phyloP scores from a whole-genome alignment of 2,329 filamentous ascomycete genomes.

The Meredithiella fracta region DNA sequence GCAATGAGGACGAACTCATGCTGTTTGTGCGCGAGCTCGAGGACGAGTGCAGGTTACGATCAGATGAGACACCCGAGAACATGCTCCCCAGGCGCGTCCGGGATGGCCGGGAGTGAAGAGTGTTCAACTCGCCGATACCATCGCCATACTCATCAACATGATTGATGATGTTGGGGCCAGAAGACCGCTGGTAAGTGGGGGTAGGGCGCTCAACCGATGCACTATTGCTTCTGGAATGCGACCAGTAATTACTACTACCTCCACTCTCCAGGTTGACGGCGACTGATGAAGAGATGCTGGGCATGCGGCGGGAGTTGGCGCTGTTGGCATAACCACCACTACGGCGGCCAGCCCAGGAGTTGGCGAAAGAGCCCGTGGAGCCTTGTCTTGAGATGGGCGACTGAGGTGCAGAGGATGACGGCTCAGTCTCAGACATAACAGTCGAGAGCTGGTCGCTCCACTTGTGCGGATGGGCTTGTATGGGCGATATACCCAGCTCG shows the following conservation, averaged over 20 bases:
- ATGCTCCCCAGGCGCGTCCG: slow-evolving; percentile 33
- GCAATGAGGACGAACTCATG: slow-evolving; percentile 29
- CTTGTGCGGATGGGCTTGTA: slow-evolving; percentile 37
- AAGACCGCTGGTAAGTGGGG: slow-evolving; percentile 25
- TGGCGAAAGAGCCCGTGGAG: slow-evolving; percentile 27
- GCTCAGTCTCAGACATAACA: slow-evolving; percentile 45
- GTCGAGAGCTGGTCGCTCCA: slow-evolving; percentile 50
- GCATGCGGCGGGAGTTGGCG: slow-evolving; percentile 36
- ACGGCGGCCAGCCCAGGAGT: slow-evolving; percentile 22
- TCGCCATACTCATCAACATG: slow-evolving; percentile 50
- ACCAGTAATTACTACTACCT: slow-evolving; percentile 18
- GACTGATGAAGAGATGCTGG: slow-evolving; percentile 41
- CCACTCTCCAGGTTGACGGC: slow-evolving; percentile 18
- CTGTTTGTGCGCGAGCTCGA: slow-evolving; percentile 32
- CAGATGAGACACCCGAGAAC: slow-evolving; percentile 33
- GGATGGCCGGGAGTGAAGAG: slow-evolving; percentile 36
- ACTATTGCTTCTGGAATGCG: slow-evolving; percentile 26
- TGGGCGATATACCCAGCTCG: slow-evolving; percentile 17
- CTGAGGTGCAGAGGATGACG: slow-evolving; percentile 22
- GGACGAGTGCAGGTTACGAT: slow-evolving; percentile 36
- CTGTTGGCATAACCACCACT: slow-evolving; percentile 28
- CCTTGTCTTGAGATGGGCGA: slow-evolving; percentile 28
- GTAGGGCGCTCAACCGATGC: slow-evolving; percentile 35
- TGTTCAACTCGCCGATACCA: slow-evolving; percentile 42
- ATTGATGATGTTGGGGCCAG: slow-evolving; percentile 23